Conservation (phyloP, 768 basidiomycete species). For the Suillus fuscotomentosus region DNA sequence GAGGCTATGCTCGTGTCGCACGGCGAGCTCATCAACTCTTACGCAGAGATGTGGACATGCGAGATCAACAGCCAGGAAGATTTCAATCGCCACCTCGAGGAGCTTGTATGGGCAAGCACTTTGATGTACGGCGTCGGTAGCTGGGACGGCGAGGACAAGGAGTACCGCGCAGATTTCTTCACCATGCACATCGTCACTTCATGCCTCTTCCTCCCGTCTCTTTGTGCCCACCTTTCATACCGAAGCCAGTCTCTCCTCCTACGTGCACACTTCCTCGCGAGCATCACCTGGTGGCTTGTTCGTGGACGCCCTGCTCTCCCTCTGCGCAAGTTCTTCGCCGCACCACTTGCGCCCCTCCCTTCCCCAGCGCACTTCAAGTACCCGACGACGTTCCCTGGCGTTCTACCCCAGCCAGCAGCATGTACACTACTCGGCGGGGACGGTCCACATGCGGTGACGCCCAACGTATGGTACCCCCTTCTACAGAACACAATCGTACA, state of each 20-base stretch:
- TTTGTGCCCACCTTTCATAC: constrained; percentile 52
- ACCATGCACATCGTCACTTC: constrained; percentile 76
- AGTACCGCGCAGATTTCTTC: constrained; percentile 68
- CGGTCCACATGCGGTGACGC: constrained; percentile 35
- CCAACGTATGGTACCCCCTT: constrained; percentile 62
- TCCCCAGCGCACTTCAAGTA: constrained; percentile 20
- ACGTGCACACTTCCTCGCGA: constrained; percentile 53
- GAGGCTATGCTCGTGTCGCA: constrained; percentile 34
- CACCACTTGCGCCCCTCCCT: constrained; percentile 22
- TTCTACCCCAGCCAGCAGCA: constrained; percentile 16
- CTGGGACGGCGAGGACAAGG: constrained; percentile 34
- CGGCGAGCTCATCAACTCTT: constrained; percentile 39
- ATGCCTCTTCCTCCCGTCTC: constrained; percentile 54
- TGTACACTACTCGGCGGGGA: constrained; percentile 30
- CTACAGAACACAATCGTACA: constrained; percentile 52
- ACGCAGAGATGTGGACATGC: constrained; percentile 48
- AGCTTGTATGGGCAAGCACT: constrained; percentile 55
- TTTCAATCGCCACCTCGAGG: constrained; percentile 54
- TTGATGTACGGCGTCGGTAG: constrained; percentile 64
- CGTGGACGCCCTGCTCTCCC: constrained; percentile 54
- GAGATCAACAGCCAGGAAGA: constrained; percentile 35
- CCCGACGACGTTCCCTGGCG: constrained; percentile 22
- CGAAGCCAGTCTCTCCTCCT: constrained; percentile 54
- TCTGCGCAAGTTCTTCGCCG: constrained; percentile 47
- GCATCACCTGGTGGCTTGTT: constrained; percentile 54